Percentiles rank a stretch among this genome's conserved stretches.
phyloP scores from a whole-genome alignment of 306 rosid species.

The Macrotyloma uniflorum region DNA sequence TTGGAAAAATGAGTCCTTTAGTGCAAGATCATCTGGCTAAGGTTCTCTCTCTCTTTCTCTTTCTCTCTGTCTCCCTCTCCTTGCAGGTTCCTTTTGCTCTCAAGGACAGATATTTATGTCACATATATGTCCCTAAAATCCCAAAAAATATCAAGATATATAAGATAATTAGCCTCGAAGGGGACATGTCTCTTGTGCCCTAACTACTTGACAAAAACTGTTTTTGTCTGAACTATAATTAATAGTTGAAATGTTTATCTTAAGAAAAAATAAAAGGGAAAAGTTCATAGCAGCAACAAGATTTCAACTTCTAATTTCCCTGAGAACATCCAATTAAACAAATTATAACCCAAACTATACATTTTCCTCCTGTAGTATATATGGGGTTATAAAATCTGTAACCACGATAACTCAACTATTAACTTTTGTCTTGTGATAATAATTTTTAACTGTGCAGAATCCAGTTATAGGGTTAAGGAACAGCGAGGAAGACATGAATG shows the following conservation, averaged over 20 bases:
- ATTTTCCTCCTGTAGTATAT: neutral
- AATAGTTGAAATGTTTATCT: slow-evolving; percentile 10
- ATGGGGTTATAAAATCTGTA: neutral
- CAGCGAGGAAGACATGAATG: slow-evolving; percentile 25
- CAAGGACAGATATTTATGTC: neutral
- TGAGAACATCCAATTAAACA: neutral
- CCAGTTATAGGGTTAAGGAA: neutral
- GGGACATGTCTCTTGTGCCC: slow-evolving; percentile 23
- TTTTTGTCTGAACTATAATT: neutral
- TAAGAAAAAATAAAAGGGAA: neutral
- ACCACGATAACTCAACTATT: neutral
- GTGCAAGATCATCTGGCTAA: slow-evolving; percentile 29
- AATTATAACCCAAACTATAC: neutral
- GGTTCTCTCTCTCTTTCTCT: slow-evolving; percentile 27
- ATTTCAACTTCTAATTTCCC: neutral
- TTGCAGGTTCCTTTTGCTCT: neutral
- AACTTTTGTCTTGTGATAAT: neutral
- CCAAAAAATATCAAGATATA: neutral
- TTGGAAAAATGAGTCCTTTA: slow-evolving; percentile 19
- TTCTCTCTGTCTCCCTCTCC: too few relatives aligned
- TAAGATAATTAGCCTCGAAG: neutral
- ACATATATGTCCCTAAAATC: neutral
- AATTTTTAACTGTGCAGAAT: slow-evolving; percentile 30
- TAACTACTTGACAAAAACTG: neutral
- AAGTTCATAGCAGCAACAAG: neutral